These are phyloP conservation scores for Paragyromitra xinjiangensis DNA, from an alignment of 495 filamentous ascomycete species.

Conservation along the genomic window DNA sequence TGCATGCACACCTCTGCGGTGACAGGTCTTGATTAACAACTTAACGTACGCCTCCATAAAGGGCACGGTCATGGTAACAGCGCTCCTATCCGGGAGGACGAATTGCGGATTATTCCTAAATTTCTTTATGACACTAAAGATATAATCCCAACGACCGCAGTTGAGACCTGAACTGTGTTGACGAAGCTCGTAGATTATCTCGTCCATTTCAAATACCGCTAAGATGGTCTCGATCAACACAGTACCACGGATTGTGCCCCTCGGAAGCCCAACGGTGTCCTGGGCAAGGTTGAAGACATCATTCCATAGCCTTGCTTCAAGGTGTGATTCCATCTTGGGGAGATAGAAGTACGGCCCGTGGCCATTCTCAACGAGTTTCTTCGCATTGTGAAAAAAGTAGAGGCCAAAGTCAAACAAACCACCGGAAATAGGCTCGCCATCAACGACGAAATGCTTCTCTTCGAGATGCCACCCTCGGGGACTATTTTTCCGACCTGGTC, in stretches of 20 bases:
- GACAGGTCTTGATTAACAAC: constrained; percentile 96
- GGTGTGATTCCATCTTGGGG: constrained; percentile 98
- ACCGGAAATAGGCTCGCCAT: constrained; percentile 93
- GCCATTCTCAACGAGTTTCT: constrained; percentile 83
- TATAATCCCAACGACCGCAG: constrained; percentile 99
- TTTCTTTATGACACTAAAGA: constrained; percentile 99
- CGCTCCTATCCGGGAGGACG: constrained; percentile 87
- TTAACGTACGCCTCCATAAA: constrained; percentile 99
- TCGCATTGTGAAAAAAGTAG: constrained; percentile 99
- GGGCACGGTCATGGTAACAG: constrained; percentile 96
- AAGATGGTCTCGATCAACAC: constrained; percentile 98
- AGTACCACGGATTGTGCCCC: constrained; percentile 93
- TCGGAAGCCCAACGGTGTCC: constrained; percentile 86
- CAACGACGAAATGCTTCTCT: constrained; percentile 97
- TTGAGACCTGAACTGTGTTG: constrained; percentile 97
- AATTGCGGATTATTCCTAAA: constrained; percentile 95
- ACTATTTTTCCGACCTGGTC: constrained; percentile 20
- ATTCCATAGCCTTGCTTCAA: constrained; percentile 98
- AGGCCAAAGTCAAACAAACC: constrained; percentile 97
- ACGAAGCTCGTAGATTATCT: constrained; percentile 99
- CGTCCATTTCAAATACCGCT: constrained; percentile 99
- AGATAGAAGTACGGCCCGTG: constrained; percentile 98
- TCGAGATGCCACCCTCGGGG: constrained; percentile 94
- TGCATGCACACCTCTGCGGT: constrained; percentile 91
- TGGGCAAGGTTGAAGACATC: constrained; percentile 97